These are phyloP conservation scores for Citrullus amarus DNA, from an alignment of 306 rosid species.

Conservation along the genomic window DNA sequence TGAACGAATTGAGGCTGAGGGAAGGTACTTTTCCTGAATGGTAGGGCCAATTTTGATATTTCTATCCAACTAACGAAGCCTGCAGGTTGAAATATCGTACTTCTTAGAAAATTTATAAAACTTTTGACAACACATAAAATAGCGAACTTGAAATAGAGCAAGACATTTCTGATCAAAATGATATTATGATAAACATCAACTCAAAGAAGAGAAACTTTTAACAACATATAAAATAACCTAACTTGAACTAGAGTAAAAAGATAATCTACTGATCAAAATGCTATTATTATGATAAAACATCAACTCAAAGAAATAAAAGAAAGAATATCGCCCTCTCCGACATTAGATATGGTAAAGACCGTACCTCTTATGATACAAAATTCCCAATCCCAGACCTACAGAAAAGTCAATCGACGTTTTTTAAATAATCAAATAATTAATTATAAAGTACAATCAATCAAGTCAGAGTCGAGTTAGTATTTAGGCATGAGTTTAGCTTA, in stretches of 20 bases:
- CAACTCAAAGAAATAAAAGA: background rate
- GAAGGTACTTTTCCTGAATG: conserved; percentile 3
- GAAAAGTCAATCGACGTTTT: background rate
- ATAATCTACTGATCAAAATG: background rate
- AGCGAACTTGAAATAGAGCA: background rate
- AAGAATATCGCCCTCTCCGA: background rate
- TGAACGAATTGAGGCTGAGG: background rate
- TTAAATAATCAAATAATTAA: background rate
- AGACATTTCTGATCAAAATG: background rate
- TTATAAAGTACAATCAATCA: background rate
- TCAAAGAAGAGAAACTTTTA: background rate
- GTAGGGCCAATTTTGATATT: background rate
- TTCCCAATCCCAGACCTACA: background rate
- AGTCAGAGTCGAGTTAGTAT: background rate
- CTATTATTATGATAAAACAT: background rate
- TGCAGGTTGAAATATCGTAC: background rate
- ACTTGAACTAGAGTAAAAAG: background rate
- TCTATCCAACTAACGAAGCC: background rate
- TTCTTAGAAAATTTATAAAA: background rate
- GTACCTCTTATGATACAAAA: background rate
- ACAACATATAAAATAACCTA: background rate
- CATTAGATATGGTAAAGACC: background rate
- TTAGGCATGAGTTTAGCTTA: background rate
- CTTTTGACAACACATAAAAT: background rate
- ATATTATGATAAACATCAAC: background rate